Evolutionary conservation across 108 stramenopile genomes (phyloP), one percentile per base, ranked within the genome.

Genomic region (Pseudonitzschia pungens): DNA sequence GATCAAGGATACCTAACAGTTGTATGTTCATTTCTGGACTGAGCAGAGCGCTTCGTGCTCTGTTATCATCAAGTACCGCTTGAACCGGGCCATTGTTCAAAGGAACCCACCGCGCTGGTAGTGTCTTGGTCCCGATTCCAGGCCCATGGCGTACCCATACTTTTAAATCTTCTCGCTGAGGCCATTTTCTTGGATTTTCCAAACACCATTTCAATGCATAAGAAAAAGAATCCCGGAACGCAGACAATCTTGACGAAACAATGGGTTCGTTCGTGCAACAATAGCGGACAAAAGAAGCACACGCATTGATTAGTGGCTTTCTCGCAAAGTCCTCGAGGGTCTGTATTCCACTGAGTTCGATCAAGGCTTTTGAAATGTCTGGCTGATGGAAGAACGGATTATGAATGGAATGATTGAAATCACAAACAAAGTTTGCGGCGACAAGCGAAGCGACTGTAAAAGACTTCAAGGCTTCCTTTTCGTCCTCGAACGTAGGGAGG

Each of bases 11-110:
- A 27, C 66, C 66, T 26, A 68, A 48, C 33, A 68, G 11, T 36
- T 68, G 66, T n/a, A 68, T 48, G 15, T 51, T 51, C 66, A 68
- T 68, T 44, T 68, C 66, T 12, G 66, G 66, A 26, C 31, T 27
- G 5, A 68, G 45, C 0, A 68, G 26, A 44, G 66, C 42, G 16
- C 45, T 50, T 48, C 44, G 41, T 51, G 26, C 15, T 18, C 43
- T 44, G 20, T 50, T n/a, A 9, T 68, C 66, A n/a, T 68, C 66
- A 18, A 68, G 18, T 26, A 68, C 48, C 20, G 66, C 15, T 36
- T 50, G 66, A 68, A 51, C 15, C n/a, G 66, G 0, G 15, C 66
- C 66, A 27, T 44, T 21, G 7, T 28, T 15, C 45, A 68, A 18
- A 10, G 44, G 16, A 10, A 68, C 45, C 66, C 66, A 68, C 20